A percentile compares a stretch with the other conserved stretches of the same genome.
These are phyloP conservation scores for Globisporangium megalacanthum DNA, from an alignment of 352 stramenopile genomes.

Conservation along the genomic window DNA sequence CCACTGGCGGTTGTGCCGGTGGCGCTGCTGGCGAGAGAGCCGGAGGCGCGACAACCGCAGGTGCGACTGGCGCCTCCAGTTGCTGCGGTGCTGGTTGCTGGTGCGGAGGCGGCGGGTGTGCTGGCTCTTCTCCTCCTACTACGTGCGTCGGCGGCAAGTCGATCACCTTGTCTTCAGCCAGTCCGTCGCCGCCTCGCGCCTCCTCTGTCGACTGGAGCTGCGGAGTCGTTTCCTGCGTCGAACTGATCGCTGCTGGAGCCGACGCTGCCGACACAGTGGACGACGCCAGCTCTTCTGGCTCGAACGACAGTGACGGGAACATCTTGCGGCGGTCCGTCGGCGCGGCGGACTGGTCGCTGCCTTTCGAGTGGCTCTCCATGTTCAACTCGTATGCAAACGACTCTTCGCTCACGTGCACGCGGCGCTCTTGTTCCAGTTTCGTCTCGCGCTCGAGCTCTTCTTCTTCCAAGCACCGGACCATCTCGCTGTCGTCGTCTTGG, in stretches of 20 bases:
- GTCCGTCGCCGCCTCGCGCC: slow-evolving; percentile 1
- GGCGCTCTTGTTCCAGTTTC: slow-evolving; percentile 38
- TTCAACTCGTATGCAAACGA: slow-evolving; percentile 65
- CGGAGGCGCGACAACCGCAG: too few relatives aligned
- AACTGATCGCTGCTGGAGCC: too few relatives aligned
- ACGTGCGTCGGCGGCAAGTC: slow-evolving; percentile 19
- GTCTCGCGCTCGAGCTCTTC: slow-evolving; percentile 54
- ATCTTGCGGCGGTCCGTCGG: slow-evolving; percentile 42
- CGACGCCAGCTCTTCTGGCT: slow-evolving; percentile 40
- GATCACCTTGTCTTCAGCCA: slow-evolving; percentile 52
- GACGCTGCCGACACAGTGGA: slow-evolving; percentile 16
- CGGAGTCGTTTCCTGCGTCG: too few relatives aligned
- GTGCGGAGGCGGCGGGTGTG: slow-evolving; percentile 3
- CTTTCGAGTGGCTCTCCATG: slow-evolving; percentile 71
- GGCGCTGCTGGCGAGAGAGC: neutral
- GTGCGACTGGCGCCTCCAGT: too few relatives aligned
- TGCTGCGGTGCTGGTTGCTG: neutral
- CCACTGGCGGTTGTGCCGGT: neutral
- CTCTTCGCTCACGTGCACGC: slow-evolving; percentile 51
- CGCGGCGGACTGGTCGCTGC: slow-evolving; percentile 12
- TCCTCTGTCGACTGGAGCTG: too few relatives aligned
- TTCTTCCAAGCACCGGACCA: slow-evolving; percentile 69
- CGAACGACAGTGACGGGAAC: slow-evolving; percentile 47
- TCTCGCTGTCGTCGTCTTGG: slow-evolving; percentile 73
- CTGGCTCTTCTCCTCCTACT: slow-evolving; percentile 7